These are phyloP conservation scores for Hypoxylon sp. DNA, from an alignment of 2,329 filamentous ascomycete species.

Conservation along the genomic window DNA sequence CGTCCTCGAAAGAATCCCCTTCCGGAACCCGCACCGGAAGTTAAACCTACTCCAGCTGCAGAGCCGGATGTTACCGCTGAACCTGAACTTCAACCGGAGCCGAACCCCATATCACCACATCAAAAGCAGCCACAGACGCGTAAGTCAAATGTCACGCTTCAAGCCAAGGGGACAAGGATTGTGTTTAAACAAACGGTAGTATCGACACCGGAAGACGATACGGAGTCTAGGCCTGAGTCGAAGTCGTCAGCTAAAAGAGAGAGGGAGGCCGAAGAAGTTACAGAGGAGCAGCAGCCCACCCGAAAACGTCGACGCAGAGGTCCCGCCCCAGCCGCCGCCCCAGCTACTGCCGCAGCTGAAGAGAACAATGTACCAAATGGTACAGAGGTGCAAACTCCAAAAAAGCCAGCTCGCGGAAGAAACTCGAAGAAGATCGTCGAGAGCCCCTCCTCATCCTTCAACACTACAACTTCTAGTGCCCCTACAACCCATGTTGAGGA, in stretches of 20 bases:
- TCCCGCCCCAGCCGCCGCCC: constrained; percentile 14
- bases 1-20: constrained; percentile 52
- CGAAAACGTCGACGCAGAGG: constrained; percentile 51
- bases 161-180: constrained; percentile 30
- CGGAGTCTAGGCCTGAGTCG: constrained; percentile 19
- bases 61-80: constrained; percentile 30
- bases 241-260: constrained; percentile 31
- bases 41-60: constrained; percentile 30
- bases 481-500: constrained; percentile 59
- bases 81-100: constrained; percentile 13
- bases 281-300: constrained; percentile 39
- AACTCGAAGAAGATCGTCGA: constrained; percentile 52
- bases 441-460: constrained; percentile 60
- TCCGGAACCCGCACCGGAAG: constrained; percentile 45
- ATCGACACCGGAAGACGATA: background rate
- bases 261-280: constrained; percentile 19
- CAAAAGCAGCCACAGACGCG: constrained; percentile 16
- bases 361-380: constrained; percentile 43
- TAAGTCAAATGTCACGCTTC: constrained; percentile 15
- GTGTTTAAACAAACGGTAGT: constrained; percentile 6
- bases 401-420: constrained; percentile 40
- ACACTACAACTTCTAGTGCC: constrained; percentile 56
- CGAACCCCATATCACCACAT: background rate
- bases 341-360: constrained; percentile 5
- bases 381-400: constrained; percentile 21